These are phyloP conservation scores for Plectosphaerella cucumerina DNA, from an alignment of 2,329 filamentous ascomycete species.

Conservation along the genomic window DNA sequence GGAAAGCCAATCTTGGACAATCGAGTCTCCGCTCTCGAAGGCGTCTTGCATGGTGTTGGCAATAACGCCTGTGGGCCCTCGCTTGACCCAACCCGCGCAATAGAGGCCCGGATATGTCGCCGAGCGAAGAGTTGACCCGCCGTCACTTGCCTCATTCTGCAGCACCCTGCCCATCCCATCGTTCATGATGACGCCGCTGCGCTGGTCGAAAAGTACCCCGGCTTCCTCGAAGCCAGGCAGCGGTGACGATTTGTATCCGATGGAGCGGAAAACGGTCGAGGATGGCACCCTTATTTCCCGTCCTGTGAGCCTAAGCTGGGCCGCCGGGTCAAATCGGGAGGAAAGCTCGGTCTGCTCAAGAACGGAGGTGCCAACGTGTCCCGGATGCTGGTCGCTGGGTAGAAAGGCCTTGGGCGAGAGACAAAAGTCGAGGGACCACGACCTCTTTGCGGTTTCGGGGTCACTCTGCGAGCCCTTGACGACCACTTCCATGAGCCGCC, in stretches of 20 bases:
- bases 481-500: conserved; percentile 76
- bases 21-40: conserved; percentile 80
- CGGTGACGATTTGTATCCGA: conserved; percentile 83
- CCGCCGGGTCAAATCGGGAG: conserved; percentile 48
- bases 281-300: conserved; percentile 54
- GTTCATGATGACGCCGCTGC: conserved; percentile 74
- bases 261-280: conserved; percentile 81
- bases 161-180: conserved; percentile 72
- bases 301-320: conserved; percentile 44
- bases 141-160: conserved; percentile 20
- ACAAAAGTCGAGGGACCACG: conserved; percentile 84
- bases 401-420: conserved; percentile 72
- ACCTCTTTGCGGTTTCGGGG: conserved; percentile 48
- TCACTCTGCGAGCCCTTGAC: conserved; percentile 63
- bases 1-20: conserved; percentile 69
- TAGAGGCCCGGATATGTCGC: conserved; percentile 68
- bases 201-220: conserved; percentile 72
- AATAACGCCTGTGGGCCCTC: conserved; percentile 91
- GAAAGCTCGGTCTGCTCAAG: conserved; percentile 61
- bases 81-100: conserved; percentile 94
- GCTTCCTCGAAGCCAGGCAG: conserved; percentile 70
- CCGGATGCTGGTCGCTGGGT: conserved; percentile 37
- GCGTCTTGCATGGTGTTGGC: conserved; percentile 95
- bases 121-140: conserved; percentile 21
- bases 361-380: conserved; percentile 57